Conservation (phyloP, 257 asterid genomes). For the Paulownia fortunei region DNA sequence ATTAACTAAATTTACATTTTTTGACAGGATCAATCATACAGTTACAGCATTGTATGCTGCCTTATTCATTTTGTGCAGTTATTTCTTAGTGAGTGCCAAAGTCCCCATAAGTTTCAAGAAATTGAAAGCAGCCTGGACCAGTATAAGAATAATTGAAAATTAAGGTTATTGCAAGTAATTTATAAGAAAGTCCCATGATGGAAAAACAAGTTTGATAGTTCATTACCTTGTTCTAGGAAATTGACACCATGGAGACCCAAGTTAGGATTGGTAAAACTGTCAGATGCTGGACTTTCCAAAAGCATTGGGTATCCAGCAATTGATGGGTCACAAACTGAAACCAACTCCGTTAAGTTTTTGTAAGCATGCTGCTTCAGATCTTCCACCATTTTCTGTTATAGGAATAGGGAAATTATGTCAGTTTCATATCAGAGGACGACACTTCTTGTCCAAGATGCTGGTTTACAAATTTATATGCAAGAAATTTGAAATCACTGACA, state of each 20-base stretch:
- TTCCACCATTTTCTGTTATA: constrained; percentile 62
- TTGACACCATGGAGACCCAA: constrained; percentile 39
- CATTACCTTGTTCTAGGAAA: constrained; percentile 61
- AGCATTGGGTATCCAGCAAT: constrained; percentile 43
- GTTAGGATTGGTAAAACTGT: constrained; percentile 39
- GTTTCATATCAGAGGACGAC: constrained; percentile 8
- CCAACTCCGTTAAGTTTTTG: constrained; percentile 47
- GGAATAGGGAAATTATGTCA: constrained; percentile 23
- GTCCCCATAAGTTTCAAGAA: too few relatives aligned
- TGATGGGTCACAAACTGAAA: constrained; percentile 49
- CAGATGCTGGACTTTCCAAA: constrained; percentile 41
- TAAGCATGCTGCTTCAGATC: constrained; percentile 56
- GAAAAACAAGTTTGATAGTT: not conserved
- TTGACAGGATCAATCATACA: too few relatives aligned
- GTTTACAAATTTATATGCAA: not conserved
- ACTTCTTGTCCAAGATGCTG: not conserved
- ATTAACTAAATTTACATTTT: too few relatives aligned
- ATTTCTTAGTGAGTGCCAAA: too few relatives aligned
- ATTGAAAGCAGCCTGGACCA: not conserved
- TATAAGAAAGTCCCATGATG: not conserved
- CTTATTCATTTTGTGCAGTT: too few relatives aligned
- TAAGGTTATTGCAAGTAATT: not conserved
- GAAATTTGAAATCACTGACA: not conserved
- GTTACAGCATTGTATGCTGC: too few relatives aligned
- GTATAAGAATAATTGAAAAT: not conserved